Percentiles rank a stretch among this genome's conserved stretches.
Conservation (phyloP, 2,329 filamentous ascomycete genomes). For the Calonectria naviculata region DNA sequence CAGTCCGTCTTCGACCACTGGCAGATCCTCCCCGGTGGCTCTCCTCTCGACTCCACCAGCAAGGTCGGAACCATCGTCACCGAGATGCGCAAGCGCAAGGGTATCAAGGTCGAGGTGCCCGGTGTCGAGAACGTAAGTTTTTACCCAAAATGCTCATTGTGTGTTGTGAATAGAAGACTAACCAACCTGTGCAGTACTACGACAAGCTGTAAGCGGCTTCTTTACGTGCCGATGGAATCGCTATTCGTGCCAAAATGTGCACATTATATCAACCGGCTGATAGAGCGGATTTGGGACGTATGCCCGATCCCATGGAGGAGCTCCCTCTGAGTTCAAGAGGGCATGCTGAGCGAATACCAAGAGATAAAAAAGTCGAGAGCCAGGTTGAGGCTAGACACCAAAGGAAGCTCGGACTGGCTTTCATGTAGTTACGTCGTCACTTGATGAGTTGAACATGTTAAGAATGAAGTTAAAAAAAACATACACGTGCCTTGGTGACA, state of each 20-base stretch:
- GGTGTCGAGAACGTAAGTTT: conserved; percentile 93
- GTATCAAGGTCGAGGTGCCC: conserved; percentile 96
- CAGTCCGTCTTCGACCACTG: conserved; percentile 99
- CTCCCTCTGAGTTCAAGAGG: conserved; percentile 38
- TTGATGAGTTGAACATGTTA: conserved; percentile 52
- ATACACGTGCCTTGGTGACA: background rate
- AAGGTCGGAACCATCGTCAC: conserved; percentile 87
- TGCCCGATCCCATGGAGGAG: conserved; percentile 42
- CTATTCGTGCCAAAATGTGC: conserved; percentile 56
- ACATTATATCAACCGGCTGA: conserved; percentile 53
- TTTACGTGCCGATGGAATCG: conserved; percentile 57
- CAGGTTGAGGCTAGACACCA: conserved; percentile 51
- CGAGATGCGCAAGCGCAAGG: conserved; percentile 98
- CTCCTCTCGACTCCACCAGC: conserved; percentile 83
- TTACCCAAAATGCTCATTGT: background rate
- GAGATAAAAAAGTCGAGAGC: conserved; percentile 45
- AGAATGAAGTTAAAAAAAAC: conserved; percentile 40
- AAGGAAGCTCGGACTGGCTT: conserved; percentile 50
- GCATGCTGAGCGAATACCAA: conserved; percentile 48
- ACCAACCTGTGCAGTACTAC: conserved; percentile 77
- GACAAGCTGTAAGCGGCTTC: conserved; percentile 89
- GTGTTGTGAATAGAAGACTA: conserved; percentile 23
- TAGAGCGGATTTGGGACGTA: conserved; percentile 45
- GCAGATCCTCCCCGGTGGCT: conserved; percentile 95
- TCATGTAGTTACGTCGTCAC: conserved; percentile 57